Evolutionary conservation across 1,284 basidiomycete genomes (phyloP), one percentile per base, ranked within the genome.

Genomic region (Cryptococcus sp.): DNA sequence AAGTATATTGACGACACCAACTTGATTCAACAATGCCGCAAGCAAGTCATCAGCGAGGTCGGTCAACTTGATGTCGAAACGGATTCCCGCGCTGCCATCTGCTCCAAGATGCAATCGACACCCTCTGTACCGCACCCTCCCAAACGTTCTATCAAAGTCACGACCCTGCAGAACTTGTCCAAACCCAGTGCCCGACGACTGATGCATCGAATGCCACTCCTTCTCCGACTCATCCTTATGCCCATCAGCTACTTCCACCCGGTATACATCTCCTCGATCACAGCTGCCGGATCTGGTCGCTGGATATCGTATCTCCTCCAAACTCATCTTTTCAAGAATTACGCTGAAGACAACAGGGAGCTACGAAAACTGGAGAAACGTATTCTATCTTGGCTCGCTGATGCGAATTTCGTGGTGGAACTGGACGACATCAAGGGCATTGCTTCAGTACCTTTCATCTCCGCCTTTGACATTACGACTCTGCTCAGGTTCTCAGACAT

Each of bases 211-310:
- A 13, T 62, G 50, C 64, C 64, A 3, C 40, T 66, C 45, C 40
- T 66, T 11, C 53, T 66, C 22, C 61, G 64, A 44, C 56, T 66
- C 0, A 20, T 66, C 15, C 61, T 66, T 20, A 66, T 62, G 39
- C 64, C 64, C 22, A 60, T 66, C 61, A 50, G 47, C 27, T 66
- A 66, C 52, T 50, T 66, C n/a, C 64, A 66, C 35, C 61, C 64
- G 3, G 61, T 66, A 50, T 23, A 22, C 19, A 61, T 66, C 35
- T 42, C 57, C 3, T 62, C 58, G 5, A 66, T 66, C 54, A 66
- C 64, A 10, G 61, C 61, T 3, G 64, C 19, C 0, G 64, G 64
- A 1, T 63, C 61, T 1, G 64, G 64, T 13, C 44, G 52, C 17
- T 60, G 56, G 53, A 54, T 62, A 7, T 54, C 61, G 2, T 55